A percentile compares a stretch with the other conserved stretches of the same genome.
Conservation (phyloP, 2,329 filamentous ascomycete genomes). For the Fusarium bactridioides region DNA sequence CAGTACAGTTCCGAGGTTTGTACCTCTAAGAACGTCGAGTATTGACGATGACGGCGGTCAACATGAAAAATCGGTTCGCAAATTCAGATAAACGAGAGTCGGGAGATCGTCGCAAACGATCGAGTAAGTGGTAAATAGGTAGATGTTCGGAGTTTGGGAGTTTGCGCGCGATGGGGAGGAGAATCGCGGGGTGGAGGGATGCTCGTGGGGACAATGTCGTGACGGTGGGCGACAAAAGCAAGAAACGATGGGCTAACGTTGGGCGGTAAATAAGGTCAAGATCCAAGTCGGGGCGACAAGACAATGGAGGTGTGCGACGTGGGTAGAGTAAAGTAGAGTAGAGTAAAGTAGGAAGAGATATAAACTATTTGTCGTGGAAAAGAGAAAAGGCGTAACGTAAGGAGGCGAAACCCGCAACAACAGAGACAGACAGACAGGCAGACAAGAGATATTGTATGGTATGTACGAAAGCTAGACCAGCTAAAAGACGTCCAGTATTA, state of each 20-base stretch:
- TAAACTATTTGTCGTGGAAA: conserved; percentile 3
- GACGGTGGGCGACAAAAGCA: conserved; percentile 33
- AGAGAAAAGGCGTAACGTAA: conserved; percentile 1
- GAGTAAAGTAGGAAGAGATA: not conserved
- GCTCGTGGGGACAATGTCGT: conserved; percentile 27
- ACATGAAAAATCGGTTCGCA: conserved; percentile 45
- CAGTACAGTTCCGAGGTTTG: conserved; percentile 34
- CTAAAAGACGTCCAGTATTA: conserved; percentile 23
- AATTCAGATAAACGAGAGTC: conserved; percentile 5
- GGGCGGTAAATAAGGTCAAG: conserved; percentile 7
- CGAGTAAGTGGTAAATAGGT: conserved; percentile 1
- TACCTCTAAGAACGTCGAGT: conserved; percentile 35
- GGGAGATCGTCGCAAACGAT: conserved; percentile 5
- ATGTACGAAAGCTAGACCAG: conserved; percentile 31
- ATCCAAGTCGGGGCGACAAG: conserved; percentile 4
- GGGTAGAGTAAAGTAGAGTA: not conserved
- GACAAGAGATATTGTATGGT: conserved; percentile 1
- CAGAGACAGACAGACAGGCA: not conserved
- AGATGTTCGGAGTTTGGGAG: conserved; percentile 5
- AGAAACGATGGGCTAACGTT: conserved; percentile 20
- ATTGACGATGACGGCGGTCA: conserved; percentile 26
- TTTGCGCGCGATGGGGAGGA: conserved; percentile 20
- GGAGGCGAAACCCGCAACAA: conserved; percentile 3
- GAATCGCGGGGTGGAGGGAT: conserved; percentile 36
- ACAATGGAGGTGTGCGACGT: conserved; percentile 4